A percentile compares a stretch with the other conserved stretches of the same genome.
phyloP scores from a whole-genome alignment of 192 early-diverging fungal species.

The Lobosporangium transversale region DNA sequence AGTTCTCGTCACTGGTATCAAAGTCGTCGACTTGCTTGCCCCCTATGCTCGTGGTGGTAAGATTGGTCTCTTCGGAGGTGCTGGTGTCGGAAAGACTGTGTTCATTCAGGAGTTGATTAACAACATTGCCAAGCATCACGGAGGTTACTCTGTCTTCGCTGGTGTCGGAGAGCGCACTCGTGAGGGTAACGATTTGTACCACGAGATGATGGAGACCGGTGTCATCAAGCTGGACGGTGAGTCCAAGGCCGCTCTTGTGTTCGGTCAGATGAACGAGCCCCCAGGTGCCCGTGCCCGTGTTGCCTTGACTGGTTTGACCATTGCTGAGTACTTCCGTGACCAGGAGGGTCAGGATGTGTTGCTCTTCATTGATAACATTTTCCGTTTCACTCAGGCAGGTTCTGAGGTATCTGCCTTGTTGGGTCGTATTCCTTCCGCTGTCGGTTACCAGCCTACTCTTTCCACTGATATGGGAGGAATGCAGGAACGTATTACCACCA shows the following conservation, averaged over 20 bases:
- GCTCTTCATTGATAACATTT: conserved; percentile 99
- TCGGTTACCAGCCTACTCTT: conserved; percentile 99
- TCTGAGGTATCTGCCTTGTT: conserved; percentile 99
- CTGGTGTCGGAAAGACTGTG: conserved; percentile 99
- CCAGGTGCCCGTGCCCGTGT: conserved; percentile 99
- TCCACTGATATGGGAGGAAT: conserved; percentile 99
- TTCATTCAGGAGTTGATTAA: conserved; percentile 99
- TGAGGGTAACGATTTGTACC: conserved; percentile 99
- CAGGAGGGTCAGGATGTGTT: conserved; percentile 99
- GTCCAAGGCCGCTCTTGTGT: conserved; percentile 96
- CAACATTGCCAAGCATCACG: conserved; percentile 99
- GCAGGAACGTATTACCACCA: conserved; percentile 99
- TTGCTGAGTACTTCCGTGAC: conserved; percentile 99
- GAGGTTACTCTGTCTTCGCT: conserved; percentile 98
- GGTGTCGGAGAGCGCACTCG: conserved; percentile 99
- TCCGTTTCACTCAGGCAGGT: conserved; percentile 99
- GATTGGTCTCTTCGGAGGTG: conserved; percentile 99
- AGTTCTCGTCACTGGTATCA: conserved; percentile 97
- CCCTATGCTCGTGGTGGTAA: conserved; percentile 98
- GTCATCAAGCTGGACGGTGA: conserved; percentile 95
- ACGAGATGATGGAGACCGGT: conserved; percentile 97
- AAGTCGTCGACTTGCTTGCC: conserved; percentile 97
- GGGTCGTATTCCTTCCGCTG: conserved; percentile 99
- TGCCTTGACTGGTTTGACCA: conserved; percentile 95
- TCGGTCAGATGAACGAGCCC: conserved; percentile 99